These are phyloP conservation scores for Globisporangium mamillatum DNA, from an alignment of 352 stramenopile genomes.

Conservation along the genomic window DNA sequence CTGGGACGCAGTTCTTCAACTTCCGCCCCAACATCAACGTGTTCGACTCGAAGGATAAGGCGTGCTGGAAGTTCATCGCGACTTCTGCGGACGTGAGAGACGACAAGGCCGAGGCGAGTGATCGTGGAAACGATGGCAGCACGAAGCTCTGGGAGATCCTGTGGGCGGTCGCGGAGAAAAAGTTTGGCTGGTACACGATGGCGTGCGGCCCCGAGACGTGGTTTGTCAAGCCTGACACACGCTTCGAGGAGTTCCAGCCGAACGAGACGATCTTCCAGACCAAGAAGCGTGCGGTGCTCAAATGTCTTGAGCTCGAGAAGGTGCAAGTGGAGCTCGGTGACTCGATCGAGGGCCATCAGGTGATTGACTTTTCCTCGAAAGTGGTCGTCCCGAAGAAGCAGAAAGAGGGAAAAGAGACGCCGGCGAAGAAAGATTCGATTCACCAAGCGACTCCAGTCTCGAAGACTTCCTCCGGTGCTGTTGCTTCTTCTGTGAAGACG, in stretches of 20 bases:
- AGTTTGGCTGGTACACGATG: slow-evolving; percentile 79
- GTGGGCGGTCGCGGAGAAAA: slow-evolving; percentile 53
- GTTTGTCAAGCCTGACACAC: slow-evolving; percentile 71
- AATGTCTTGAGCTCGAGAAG: slow-evolving; percentile 51
- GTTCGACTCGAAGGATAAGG: slow-evolving; percentile 75
- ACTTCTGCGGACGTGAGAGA: slow-evolving; percentile 25
- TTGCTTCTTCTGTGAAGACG: slow-evolving; percentile 5
- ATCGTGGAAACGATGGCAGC: slow-evolving; percentile 19
- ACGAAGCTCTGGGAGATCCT: slow-evolving; percentile 56
- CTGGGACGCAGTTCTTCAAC: slow-evolving; percentile 75
- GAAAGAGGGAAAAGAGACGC: background rate
- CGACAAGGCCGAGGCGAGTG: slow-evolving; percentile 14
- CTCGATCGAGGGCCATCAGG: slow-evolving; percentile 59
- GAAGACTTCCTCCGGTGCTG: background rate
- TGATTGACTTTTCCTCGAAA: slow-evolving; percentile 46
- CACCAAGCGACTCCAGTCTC: slow-evolving; percentile 16
- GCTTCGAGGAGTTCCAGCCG: slow-evolving; percentile 63
- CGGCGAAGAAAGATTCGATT: slow-evolving; percentile 18
- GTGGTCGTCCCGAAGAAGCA: slow-evolving; percentile 2
- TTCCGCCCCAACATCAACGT: slow-evolving; percentile 83
- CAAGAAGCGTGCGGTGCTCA: slow-evolving; percentile 69
- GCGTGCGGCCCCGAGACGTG: slow-evolving; percentile 60
- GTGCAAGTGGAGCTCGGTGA: slow-evolving; percentile 62
- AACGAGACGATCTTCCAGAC: slow-evolving; percentile 84
- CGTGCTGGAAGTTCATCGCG: slow-evolving; percentile 78